phyloP scores from a whole-genome alignment of 305 asterid genomes.

The Fraxinus sp. region DNA sequence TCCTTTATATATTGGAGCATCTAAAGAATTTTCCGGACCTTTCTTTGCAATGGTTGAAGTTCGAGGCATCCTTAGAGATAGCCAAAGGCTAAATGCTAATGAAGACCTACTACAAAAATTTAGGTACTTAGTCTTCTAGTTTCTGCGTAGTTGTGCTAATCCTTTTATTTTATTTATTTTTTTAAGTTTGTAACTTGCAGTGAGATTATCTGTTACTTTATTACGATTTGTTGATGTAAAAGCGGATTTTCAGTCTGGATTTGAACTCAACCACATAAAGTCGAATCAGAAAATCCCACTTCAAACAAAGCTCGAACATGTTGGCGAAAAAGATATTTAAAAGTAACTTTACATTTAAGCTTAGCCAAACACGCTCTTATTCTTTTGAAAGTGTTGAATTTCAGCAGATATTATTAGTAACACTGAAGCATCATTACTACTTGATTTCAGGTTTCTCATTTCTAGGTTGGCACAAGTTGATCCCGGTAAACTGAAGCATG shows the following conservation, averaged over 20 bases:
- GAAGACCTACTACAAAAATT: constrained; percentile 57
- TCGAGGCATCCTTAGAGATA: constrained; percentile 51
- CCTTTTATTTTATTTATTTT: neutral
- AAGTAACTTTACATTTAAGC: neutral
- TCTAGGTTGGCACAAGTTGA: constrained; percentile 57
- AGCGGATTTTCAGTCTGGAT: neutral
- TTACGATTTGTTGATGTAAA: neutral
- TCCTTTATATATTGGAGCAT: constrained; percentile 34
- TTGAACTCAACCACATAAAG: neutral
- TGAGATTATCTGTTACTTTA: neutral
- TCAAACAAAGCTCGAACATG: neutral
- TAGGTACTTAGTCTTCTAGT: constrained; percentile 36
- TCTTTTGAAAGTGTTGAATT: neutral
- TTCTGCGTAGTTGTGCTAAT: neutral
- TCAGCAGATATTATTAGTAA: neutral
- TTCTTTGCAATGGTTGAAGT: constrained; percentile 51
- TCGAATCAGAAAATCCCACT: neutral
- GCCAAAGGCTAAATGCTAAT: constrained; percentile 45
- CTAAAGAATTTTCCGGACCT: constrained; percentile 37
- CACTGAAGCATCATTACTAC: neutral
- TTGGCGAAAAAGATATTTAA: neutral
- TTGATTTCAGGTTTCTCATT: constrained; percentile 59
- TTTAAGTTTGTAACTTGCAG: neutral
- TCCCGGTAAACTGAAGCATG: constrained; percentile 70
- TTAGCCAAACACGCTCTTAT: neutral